A percentile compares a stretch with the other conserved stretches of the same genome.
Evolutionary conservation across 345 rosid species (phyloP).

Genomic region (Brassica rapa): DNA sequence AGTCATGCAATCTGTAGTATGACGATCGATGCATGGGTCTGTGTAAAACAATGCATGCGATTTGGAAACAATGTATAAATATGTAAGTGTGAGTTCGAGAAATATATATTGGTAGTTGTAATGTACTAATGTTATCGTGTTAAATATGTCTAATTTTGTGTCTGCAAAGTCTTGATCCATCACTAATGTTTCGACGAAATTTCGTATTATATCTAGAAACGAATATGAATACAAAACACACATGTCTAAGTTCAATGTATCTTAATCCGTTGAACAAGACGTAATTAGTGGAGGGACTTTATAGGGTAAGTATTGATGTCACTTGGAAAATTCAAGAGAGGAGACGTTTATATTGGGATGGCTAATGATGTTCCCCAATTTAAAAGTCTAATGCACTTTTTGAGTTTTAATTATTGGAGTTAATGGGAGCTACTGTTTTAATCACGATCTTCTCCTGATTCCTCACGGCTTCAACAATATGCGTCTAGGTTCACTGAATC

Average conservation of each 20-base stretch:
- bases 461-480: slow-evolving; percentile 14
- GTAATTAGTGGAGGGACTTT: slow-evolving; percentile 32
- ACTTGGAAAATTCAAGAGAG: slow-evolving; percentile 24
- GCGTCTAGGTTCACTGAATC: slow-evolving; percentile 44
- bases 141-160: not conserved
- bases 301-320: slow-evolving; percentile 8
- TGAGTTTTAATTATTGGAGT: slow-evolving; percentile 32
- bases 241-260: slow-evolving; percentile 41
- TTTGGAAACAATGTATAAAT: slow-evolving; percentile 19
- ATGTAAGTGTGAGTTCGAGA: not conserved
- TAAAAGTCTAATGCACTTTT: slow-evolving; percentile 34
- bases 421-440: slow-evolving; percentile 36
- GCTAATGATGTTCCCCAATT: slow-evolving; percentile 36
- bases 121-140: not conserved
- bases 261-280: not conserved
- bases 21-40: slow-evolving; percentile 23
- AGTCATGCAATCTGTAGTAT: slow-evolving; percentile 27
- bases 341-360: slow-evolving; percentile 20
- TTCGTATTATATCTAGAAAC: not conserved
- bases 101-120: slow-evolving; percentile 13
- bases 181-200: not conserved
- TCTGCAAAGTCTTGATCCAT: not conserved
- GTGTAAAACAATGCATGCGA: slow-evolving; percentile 17
- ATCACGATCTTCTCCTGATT: slow-evolving; percentile 18
- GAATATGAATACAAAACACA: not conserved